These are phyloP conservation scores for Globisporangium echinulatum DNA, from an alignment of 352 stramenopile genomes.

Conservation along the genomic window DNA sequence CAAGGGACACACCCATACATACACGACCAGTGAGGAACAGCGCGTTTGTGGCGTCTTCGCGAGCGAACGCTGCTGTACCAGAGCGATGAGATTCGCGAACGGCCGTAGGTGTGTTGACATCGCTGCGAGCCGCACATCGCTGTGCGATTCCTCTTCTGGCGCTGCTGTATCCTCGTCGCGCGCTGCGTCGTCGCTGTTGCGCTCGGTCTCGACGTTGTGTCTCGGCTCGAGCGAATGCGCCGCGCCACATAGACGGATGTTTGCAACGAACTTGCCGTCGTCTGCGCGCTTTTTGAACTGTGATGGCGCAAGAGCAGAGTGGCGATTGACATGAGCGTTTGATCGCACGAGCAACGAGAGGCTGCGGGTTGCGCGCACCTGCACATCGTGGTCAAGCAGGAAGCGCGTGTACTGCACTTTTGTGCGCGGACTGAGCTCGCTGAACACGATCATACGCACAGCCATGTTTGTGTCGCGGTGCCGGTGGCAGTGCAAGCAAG, in stretches of 20 bases:
- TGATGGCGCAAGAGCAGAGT: too few relatives aligned
- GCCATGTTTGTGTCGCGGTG: neutral
- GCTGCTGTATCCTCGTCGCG: neutral
- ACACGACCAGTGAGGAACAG: too few relatives aligned
- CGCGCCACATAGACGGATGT: conserved; percentile 27
- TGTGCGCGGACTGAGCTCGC: conserved; percentile 48
- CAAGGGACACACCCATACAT: too few relatives aligned
- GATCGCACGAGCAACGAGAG: too few relatives aligned
- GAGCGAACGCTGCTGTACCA: conserved; percentile 16
- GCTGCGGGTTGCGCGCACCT: conserved; percentile 19
- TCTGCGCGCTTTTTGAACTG: conserved; percentile 45
- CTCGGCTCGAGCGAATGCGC: neutral
- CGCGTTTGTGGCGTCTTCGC: too few relatives aligned
- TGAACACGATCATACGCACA: conserved; percentile 50
- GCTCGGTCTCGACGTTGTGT: neutral
- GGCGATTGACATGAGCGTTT: too few relatives aligned
- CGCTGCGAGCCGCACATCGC: neutral
- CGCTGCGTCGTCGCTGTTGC: neutral
- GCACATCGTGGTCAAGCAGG: conserved; percentile 53
- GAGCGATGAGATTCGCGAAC: conserved; percentile 28
- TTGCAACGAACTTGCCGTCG: conserved; percentile 53
- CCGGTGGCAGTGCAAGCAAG: too few relatives aligned
- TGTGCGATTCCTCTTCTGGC: neutral
- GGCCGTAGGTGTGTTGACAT: conserved; percentile 12
- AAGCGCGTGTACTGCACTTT: conserved; percentile 67